phyloP scores from a whole-genome alignment of 768 basidiomycete genomes.

The Boletus sp. region DNA sequence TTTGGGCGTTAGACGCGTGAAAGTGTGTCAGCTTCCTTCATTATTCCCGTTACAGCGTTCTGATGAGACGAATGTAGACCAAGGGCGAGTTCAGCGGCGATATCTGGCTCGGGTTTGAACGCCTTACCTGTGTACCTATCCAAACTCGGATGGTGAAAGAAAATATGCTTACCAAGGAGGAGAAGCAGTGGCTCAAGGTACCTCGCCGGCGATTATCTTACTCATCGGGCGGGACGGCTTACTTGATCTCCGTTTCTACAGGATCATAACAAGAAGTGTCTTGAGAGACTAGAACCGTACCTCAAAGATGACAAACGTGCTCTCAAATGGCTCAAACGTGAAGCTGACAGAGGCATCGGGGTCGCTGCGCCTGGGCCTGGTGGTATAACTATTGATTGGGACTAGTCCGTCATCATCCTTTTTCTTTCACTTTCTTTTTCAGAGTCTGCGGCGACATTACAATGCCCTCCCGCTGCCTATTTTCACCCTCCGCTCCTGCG shows the following conservation, averaged over 20 bases:
- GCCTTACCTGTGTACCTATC: slow-evolving; percentile 92
- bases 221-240: neutral
- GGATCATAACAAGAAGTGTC: slow-evolving; percentile 81
- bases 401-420: slow-evolving; percentile 34
- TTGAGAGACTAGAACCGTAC: slow-evolving; percentile 58
- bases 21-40: slow-evolving; percentile 27
- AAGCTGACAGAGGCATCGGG: slow-evolving; percentile 74
- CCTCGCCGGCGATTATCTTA: slow-evolving; percentile 18
- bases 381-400: slow-evolving; percentile 79
- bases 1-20: slow-evolving; percentile 65
- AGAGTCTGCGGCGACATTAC: slow-evolving; percentile 1
- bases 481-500: slow-evolving; percentile 13
- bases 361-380: slow-evolving; percentile 61
- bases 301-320: slow-evolving; percentile 80
- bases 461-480: neutral
- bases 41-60: slow-evolving; percentile 1
- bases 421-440: neutral
- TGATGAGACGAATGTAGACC: slow-evolving; percentile 45
- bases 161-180: slow-evolving; percentile 78
- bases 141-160: slow-evolving; percentile 88
- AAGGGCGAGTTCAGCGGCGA: slow-evolving; percentile 68
- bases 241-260: slow-evolving; percentile 29
- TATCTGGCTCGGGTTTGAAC: slow-evolving; percentile 88
- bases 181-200: slow-evolving; percentile 84
- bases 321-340: slow-evolving; percentile 74